Evolutionary conservation across 2,329 filamentous ascomycete species (phyloP), one percentile per base, ranked within the genome.

Genomic region (Periconia sp.): DNA sequence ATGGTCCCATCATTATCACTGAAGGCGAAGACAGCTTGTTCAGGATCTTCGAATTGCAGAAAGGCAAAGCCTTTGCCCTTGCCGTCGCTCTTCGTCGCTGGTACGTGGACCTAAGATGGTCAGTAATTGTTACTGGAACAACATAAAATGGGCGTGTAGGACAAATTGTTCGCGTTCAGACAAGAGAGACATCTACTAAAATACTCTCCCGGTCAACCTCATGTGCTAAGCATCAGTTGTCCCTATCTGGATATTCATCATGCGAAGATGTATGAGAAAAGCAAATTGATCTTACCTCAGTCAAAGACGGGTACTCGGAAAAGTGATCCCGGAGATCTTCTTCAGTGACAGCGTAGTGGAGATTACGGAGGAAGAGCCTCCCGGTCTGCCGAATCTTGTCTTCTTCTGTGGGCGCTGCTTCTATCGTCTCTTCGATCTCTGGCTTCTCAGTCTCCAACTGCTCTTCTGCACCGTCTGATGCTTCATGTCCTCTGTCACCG

Each of bases 161-260:
- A 34, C 10, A 15, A 17, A 30, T 25, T 16, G 22, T 9, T 56
- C 42, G 52, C 75, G 76, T 74, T 92, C 87, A 94, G 90, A 85
- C 82, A 78, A 79, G 87, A 90, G 85, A 92, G 88, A 89, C 89
- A 96, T 97, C 92, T 99, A 99, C 94, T 96, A 99, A 96, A 95
- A 96, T 94, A 88, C 82, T 89, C 86, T 91, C 86, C 86, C 87
- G 85, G 84, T 63, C 90, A 79, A 84, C 88, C 92, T 95, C 92
- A 97, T 78, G 79, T 90, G 88, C 89, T 76, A 79, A 63, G 88
- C 88, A 92, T 96, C 88, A 91, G 92, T 85, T 97, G 94, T 97
- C 94, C 94, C 94, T 97, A 97, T 97, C 94, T 65, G 88, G 88
- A 83, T 52, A 77, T 89, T 97, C 92, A 97, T 97, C 94, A 92